These are phyloP conservation scores for Mycena leptocephala DNA, from an alignment of 768 basidiomycete genomes.

Conservation along the genomic window DNA sequence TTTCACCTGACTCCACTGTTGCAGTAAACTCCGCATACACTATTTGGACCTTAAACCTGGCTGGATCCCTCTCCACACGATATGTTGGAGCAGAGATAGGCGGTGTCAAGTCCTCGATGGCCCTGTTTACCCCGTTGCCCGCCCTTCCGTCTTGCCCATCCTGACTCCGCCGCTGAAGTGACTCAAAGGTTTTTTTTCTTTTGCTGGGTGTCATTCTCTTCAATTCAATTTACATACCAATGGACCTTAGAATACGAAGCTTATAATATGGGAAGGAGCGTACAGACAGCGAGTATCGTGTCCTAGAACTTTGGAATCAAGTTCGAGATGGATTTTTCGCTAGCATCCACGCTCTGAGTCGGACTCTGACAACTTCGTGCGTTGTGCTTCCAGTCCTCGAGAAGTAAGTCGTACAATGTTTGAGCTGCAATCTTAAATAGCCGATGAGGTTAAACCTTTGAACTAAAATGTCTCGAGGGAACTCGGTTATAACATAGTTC, in stretches of 20 bases:
- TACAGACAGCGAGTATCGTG: slow-evolving; percentile 5
- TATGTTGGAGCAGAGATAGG: slow-evolving; percentile 20
- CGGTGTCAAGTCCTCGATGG: slow-evolving; percentile 14
- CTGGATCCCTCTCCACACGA: slow-evolving; percentile 3
- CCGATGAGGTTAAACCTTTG: slow-evolving; percentile 3
- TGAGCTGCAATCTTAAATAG: slow-evolving; percentile 8
- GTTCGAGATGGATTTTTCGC: slow-evolving; percentile 13
- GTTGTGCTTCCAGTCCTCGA: slow-evolving; percentile 1
- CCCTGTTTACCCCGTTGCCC: slow-evolving; percentile 13
- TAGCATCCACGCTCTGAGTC: slow-evolving; percentile 1
- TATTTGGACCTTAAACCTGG: slow-evolving; percentile 17
- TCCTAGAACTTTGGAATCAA: slow-evolving; percentile 7
- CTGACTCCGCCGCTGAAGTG: neutral
- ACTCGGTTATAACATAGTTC: too few species aligned
- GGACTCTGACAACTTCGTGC: neutral
- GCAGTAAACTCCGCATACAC: slow-evolving; percentile 9
- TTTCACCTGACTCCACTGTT: slow-evolving; percentile 8
- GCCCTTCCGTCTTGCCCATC: slow-evolving; percentile 16
- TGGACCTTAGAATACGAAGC: slow-evolving; percentile 16
- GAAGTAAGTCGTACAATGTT: slow-evolving; percentile 6
- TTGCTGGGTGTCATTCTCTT: slow-evolving; percentile 6
- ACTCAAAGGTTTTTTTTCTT: slow-evolving; percentile 13
- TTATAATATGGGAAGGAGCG: slow-evolving; percentile 16
- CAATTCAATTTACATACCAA: slow-evolving; percentile 2
- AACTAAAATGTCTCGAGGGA: too few species aligned